Conservation (phyloP, 2,329 filamentous ascomycete genomes). For the Xylaria sp. region DNA sequence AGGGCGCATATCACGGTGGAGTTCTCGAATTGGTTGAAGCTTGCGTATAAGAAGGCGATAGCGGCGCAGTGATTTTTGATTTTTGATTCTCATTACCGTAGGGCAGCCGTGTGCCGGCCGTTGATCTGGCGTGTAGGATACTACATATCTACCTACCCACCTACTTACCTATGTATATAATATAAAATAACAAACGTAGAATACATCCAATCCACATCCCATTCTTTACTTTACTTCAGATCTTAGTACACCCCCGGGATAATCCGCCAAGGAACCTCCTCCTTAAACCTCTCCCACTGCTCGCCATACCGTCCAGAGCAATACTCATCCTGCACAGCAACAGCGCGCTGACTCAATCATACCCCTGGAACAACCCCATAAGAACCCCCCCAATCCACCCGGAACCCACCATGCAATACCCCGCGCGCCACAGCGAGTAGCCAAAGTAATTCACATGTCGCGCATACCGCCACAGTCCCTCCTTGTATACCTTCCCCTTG, state of each 20-base stretch:
- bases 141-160: too few species aligned
- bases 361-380: slow-evolving; percentile 40
- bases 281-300: slow-evolving; percentile 48
- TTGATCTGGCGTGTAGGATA: too few species aligned
- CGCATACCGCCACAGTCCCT: slow-evolving; percentile 47
- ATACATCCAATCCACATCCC: too few species aligned
- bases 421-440: slow-evolving; percentile 42
- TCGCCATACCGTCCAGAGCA: slow-evolving; percentile 46
- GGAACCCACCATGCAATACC: slow-evolving; percentile 43
- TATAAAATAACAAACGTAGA: background rate
- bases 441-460: slow-evolving; percentile 51
- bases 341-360: slow-evolving; percentile 41
- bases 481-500: slow-evolving; percentile 46
- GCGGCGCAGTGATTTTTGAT: background rate
- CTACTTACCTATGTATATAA: background rate
- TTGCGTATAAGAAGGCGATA: slow-evolving; percentile 19
- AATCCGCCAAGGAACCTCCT: slow-evolving; percentile 45
- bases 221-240: too few species aligned
- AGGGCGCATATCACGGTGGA: slow-evolving; percentile 27
- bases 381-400: slow-evolving; percentile 45
- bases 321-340: slow-evolving; percentile 45
- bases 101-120: too few species aligned
- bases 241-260: slow-evolving; percentile 47
- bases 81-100: too few species aligned
- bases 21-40: slow-evolving; percentile 27